Evolutionary conservation across 805 yeast species (phyloP), one percentile per base, ranked within the genome.

Genomic region (Sugiyamaella mastotermitis): DNA sequence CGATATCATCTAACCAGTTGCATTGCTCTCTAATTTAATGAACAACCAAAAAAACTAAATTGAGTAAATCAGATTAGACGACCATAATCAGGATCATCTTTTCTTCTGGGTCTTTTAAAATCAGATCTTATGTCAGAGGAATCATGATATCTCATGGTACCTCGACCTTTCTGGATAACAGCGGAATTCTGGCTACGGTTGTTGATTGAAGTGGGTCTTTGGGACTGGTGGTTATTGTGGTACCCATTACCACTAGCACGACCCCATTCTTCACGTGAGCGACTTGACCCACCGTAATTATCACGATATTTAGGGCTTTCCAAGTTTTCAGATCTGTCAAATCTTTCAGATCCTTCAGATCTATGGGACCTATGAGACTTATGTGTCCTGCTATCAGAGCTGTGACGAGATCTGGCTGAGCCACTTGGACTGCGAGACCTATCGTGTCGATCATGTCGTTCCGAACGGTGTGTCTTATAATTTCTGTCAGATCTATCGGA

Each of bases 91-190:
- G n/a, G n/a, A n/a, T n/a, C n/a, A n/a, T n/a, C n/a, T n/a, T n/a
- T n/a, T n/a, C n/a, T n/a, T n/a, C n/a, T n/a, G n/a, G n/a, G n/a
- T n/a, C n/a, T n/a, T n/a, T n/a, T n/a, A n/a, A n/a, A n/a, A n/a
- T n/a, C n/a, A n/a, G n/a, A n/a, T n/a, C n/a, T n/a, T n/a, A n/a
- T n/a, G n/a, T n/a, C n/a, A n/a, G n/a, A n/a, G n/a, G n/a, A n/a
- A n/a, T 42, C 49, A 13, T 35, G 38, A 25, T 32, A 46, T 22
- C 36, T 40, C 50, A 44, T 46, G 1, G 38, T 38, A 11, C 50
- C 50, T 14, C 50, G 24, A 3, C 50, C 50, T 25, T 46, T 46
- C 22, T 43, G 38, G 4, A 45, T 29, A 3, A 45, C 23, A 22
- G 13, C 26, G 13, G 36, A 11, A n/a, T n/a, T 27, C 30, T 27